A percentile compares a stretch with the other conserved stretches of the same genome.
phyloP scores from a whole-genome alignment of 148 eudicot species.

The Nyssa sinensis region DNA sequence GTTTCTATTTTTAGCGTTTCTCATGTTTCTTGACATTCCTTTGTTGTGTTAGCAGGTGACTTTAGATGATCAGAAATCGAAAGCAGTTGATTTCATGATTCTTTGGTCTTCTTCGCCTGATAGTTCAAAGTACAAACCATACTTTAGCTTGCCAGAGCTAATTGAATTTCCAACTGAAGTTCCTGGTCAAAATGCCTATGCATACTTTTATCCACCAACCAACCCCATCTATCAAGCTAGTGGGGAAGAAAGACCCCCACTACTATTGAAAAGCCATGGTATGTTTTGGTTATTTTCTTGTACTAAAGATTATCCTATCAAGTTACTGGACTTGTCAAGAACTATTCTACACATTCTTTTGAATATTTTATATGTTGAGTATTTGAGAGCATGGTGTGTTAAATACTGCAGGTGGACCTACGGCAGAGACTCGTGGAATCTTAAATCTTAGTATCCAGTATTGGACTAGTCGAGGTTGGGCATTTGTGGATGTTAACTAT shows the following conservation, averaged over 20 bases:
- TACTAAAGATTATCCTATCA: not conserved
- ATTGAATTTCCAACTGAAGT: slow-evolving; percentile 89
- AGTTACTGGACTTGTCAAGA: not conserved
- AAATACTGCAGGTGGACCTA: slow-evolving; percentile 77
- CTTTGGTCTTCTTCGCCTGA: slow-evolving; percentile 82
- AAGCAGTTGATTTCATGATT: slow-evolving; percentile 55
- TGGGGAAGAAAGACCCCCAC: slow-evolving; percentile 80
- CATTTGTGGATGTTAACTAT: slow-evolving; percentile 89
- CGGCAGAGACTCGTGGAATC: slow-evolving; percentile 75
- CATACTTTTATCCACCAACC: slow-evolving; percentile 85
- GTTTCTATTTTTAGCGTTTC: not conserved
- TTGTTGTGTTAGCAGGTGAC: slow-evolving; percentile 49
- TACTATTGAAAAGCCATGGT: slow-evolving; percentile 89
- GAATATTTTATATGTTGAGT: not conserved
- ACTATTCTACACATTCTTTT: not conserved
- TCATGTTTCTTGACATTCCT: not conserved
- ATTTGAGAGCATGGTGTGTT: not conserved
- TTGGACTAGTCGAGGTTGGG: slow-evolving; percentile 99
- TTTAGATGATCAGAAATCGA: slow-evolving; percentile 52
- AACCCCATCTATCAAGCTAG: slow-evolving; percentile 66
- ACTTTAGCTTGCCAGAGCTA: slow-evolving; percentile 76
- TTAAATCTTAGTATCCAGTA: slow-evolving; percentile 77
- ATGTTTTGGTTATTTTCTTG: slow-evolving; percentile 16
- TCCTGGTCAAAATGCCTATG: slow-evolving; percentile 82
- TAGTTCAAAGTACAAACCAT: slow-evolving; percentile 53